Conservation (phyloP, 345 rosid species). For the Isatis tinctoria region DNA sequence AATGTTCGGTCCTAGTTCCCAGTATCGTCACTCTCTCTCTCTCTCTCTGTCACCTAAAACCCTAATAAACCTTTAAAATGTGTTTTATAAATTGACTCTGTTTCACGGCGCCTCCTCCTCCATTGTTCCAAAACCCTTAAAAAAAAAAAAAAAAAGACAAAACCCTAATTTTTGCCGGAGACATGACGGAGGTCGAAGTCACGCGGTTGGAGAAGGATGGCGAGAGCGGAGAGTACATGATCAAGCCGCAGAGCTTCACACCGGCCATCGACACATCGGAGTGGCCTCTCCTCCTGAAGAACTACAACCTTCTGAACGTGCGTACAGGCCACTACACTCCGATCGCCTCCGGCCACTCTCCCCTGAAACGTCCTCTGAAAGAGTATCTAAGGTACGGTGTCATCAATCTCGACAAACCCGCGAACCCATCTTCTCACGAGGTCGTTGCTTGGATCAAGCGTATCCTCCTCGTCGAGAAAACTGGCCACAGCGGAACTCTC, state of each 20-base stretch:
- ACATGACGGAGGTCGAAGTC: conserved; percentile 63
- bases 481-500: conserved; percentile 93
- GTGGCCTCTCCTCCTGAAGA: conserved; percentile 92
- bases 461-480: conserved; percentile 82
- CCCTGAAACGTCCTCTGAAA: conserved; percentile 79
- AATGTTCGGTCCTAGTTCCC: not conserved
- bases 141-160: not conserved
- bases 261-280: conserved; percentile 79
- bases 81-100: not conserved
- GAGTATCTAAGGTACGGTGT: conserved; percentile 86
- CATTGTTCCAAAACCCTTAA: not conserved
- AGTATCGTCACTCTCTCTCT: not conserved
- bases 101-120: not conserved
- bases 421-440: conserved; percentile 96
- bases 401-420: conserved; percentile 86
- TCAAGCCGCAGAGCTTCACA: conserved; percentile 78
- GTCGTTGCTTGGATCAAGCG: conserved; percentile 99
- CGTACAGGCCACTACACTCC: conserved; percentile 99
- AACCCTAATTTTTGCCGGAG: not conserved
- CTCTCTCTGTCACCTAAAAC: conserved; percentile 4
- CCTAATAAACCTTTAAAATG: conserved; percentile 8
- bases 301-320: conserved; percentile 87
- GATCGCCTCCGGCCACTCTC: conserved; percentile 74
- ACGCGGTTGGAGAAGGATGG: conserved; percentile 51
- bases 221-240: conserved; percentile 50